Evolutionary conservation across 2,329 filamentous ascomycete genomes (phyloP), one percentile per base, ranked within the genome.

Genomic region (Cadophora malorum): DNA sequence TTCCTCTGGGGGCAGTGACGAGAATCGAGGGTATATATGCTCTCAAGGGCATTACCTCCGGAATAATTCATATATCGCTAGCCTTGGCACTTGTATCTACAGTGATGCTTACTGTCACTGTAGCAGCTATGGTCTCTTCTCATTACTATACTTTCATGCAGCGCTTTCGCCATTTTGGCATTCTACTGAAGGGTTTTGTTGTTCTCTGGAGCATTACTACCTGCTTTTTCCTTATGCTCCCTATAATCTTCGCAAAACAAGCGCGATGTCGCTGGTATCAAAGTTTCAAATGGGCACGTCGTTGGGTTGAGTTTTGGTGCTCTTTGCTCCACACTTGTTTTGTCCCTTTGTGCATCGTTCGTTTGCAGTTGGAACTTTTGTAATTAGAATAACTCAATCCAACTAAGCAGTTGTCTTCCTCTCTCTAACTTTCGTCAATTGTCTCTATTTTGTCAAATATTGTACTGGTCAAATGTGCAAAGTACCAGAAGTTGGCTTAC

Each of bases 91-190:
- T 41, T 45, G n/a, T 60, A 25, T 60, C 35, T 60, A 60, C n/a
- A 60, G 56, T 60, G 14, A 60, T 60, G 35, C 21, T 60, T 41
- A 45, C 25, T 60, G 1, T 45, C 9, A 60, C 56, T 60, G 56
- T 60, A 60, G 56, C 56, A 60, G 56, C 38, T 41, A 60, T 45
- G n/a, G n/a, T 60, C 33, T 60, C 56, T 41, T 60, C 56, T 60
- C 35, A 60, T 41, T 41, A 60, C 56, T 60, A 12, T 60, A 60
- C 56, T 47, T 60, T 60, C 23, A 60, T 47, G 23, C 14, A 60
- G 35, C 56, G 56, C 56, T 41, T 60, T 41, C 56, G 56, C 56
- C n/a, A 33, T 16, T 60, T 12, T 41, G 12, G 56, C n/a, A 45
- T 45, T 45, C 12, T 59, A 59, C 19, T 59, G n/a, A 59, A 59